phyloP scores from a whole-genome alignment of 768 basidiomycete genomes.

The Kwoniella dendrophila region DNA sequence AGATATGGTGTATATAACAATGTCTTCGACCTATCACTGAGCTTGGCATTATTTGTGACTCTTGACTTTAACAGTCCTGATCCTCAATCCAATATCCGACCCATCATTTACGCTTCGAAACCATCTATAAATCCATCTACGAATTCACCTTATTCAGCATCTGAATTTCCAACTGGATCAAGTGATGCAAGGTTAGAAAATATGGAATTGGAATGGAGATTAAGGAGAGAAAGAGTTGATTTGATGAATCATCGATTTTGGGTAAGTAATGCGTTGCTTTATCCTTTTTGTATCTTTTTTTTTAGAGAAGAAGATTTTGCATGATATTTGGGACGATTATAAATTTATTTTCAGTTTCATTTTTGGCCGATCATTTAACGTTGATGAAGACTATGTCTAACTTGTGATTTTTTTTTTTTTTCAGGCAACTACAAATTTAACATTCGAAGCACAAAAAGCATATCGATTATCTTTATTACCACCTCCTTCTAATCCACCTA shows the following conservation, averaged over 20 bases:
- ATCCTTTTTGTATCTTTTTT: constrained; percentile 8
- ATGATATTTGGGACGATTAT: neutral
- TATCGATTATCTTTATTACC: constrained; percentile 43
- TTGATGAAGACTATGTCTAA: no score
- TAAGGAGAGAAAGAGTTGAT: constrained; percentile 46
- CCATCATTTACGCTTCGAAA: constrained; percentile 46
- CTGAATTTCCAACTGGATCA: constrained; percentile 24
- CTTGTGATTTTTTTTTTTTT: neutral
- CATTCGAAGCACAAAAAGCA: constrained; percentile 41
- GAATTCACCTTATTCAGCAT: constrained; percentile 33
- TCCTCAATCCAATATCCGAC: constrained; percentile 50
- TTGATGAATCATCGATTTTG: constrained; percentile 51
- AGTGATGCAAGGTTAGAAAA: constrained; percentile 25
- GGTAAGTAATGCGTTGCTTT: constrained; percentile 27
- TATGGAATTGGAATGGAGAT: constrained; percentile 47
- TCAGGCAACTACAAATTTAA: constrained; percentile 41
- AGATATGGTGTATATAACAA: neutral
- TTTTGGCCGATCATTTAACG: no score
- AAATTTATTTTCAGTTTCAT: no score
- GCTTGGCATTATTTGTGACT: constrained; percentile 1
- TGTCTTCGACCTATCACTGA: no score
- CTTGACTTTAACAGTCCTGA: constrained; percentile 33
- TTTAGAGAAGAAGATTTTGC: neutral
- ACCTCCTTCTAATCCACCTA: constrained; percentile 30
- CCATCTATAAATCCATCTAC: constrained; percentile 28